Conservation (phyloP, 345 rosid genomes). For the Microthlaspi erraticum region DNA sequence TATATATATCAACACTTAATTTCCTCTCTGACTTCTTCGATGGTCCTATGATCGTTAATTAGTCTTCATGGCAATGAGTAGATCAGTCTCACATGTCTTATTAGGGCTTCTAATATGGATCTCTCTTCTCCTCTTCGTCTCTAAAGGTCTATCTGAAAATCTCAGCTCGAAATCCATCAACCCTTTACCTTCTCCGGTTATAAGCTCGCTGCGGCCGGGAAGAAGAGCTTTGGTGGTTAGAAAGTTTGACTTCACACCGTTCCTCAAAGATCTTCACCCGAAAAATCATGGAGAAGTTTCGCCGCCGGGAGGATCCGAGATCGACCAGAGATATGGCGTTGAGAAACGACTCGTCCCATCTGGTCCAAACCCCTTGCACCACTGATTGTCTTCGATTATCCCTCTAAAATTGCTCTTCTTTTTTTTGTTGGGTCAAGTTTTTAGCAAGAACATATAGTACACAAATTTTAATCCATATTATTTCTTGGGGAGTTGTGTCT, state of each 20-base stretch:
- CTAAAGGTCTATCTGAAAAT: not conserved
- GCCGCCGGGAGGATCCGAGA: constrained; percentile 41
- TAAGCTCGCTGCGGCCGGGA: constrained; percentile 45
- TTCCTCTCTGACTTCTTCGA: not conserved
- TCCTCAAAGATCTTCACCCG: constrained; percentile 36
- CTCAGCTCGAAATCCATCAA: not conserved
- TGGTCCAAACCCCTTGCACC: constrained; percentile 89
- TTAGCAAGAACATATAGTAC: not conserved
- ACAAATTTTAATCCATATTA: not conserved
- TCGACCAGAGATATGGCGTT: constrained; percentile 61
- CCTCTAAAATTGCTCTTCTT: constrained; percentile 9
- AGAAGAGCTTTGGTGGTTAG: constrained; percentile 47
- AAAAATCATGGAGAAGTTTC: constrained; percentile 12
- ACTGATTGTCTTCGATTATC: constrained; percentile 46
- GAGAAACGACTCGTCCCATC: constrained; percentile 75
- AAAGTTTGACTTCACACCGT: constrained; percentile 65
- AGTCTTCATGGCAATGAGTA: constrained; percentile 31
- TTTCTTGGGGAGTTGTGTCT: constrained; percentile 10
- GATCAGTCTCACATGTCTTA: constrained; percentile 27
- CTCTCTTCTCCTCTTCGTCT: constrained; percentile 35
- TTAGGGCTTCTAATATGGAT: constrained; percentile 21
- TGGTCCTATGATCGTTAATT: constrained; percentile 33
- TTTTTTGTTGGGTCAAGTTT: not conserved
- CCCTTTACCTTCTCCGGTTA: constrained; percentile 27
- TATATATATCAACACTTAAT: constrained; percentile 7